Conservation (phyloP, 2,329 filamentous ascomycete genomes). For the Nigrospora osmanthi region DNA sequence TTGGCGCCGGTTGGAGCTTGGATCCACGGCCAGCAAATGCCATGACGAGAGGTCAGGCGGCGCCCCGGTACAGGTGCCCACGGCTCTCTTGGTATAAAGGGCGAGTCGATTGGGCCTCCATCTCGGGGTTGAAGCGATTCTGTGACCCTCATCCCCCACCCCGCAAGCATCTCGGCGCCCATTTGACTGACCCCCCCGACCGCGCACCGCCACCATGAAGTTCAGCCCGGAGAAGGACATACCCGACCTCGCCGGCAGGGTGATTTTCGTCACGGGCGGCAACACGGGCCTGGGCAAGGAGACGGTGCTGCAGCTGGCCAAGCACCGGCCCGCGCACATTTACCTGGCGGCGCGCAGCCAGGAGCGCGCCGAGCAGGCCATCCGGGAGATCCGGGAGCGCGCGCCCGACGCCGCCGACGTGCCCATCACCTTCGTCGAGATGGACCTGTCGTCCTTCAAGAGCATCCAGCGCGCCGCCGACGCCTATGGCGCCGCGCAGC, state of each 20-base stretch:
- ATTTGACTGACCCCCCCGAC: too few relatives aligned
- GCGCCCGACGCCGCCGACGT: not conserved
- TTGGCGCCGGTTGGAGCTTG: too few relatives aligned
- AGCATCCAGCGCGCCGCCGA: constrained; percentile 23
- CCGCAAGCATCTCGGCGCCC: too few relatives aligned
- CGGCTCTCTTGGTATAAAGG: too few relatives aligned
- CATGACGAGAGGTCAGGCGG: too few relatives aligned
- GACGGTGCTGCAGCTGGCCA: not conserved
- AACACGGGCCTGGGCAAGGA: constrained; percentile 1
- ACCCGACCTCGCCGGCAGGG: constrained; percentile 1
- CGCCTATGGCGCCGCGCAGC: constrained; percentile 11
- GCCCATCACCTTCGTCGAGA: constrained; percentile 19
- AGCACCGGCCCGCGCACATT: not conserved
- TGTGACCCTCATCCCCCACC: too few relatives aligned
- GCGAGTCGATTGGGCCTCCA: too few relatives aligned
- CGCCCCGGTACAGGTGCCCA: too few relatives aligned
- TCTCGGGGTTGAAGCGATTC: too few relatives aligned
- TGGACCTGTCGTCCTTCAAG: constrained; percentile 27
- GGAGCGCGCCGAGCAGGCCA: not conserved
- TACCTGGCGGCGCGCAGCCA: not conserved
- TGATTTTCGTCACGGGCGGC: not conserved
- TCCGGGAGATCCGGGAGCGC: not conserved
- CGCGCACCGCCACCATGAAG: not conserved
- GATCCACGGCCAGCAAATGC: too few relatives aligned
- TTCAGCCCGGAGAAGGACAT: constrained; percentile 1